These are phyloP conservation scores for Puccinia coronata DNA, from an alignment of 1,284 basidiomycete genomes.

Conservation along the genomic window DNA sequence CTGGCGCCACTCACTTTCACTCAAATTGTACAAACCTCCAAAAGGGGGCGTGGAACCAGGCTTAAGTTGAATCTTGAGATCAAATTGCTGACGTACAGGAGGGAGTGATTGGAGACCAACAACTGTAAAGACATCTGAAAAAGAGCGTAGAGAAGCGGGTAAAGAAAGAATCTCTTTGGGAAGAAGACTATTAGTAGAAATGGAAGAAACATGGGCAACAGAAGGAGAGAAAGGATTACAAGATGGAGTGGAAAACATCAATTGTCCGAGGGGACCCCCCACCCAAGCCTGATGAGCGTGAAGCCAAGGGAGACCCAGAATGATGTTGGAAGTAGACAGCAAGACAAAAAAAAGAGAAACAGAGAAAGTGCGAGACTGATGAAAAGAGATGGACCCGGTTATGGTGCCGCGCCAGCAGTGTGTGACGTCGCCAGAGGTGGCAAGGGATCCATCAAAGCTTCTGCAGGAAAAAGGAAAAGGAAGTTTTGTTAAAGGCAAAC, in stretches of 20 bases:
- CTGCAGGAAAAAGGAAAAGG: background rate
- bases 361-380: too few species aligned
- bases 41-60: constrained; percentile 7
- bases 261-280: background rate
- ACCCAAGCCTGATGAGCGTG: too few species aligned
- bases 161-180: background rate
- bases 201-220: background rate
- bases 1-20: background rate
- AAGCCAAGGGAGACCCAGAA: background rate
- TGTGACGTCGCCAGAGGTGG: background rate
- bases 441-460: too few species aligned
- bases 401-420: background rate
- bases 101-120: background rate
- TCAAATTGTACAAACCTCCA: constrained; percentile 18
- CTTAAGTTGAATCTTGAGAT: constrained; percentile 1
- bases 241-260: background rate
- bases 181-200: background rate
- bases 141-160: background rate
- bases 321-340: too few species aligned
- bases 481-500: background rate
- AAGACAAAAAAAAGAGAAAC: too few species aligned
- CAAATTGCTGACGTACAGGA: constrained; percentile 5
- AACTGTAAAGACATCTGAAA: constrained; percentile 2
- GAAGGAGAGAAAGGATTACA: background rate
- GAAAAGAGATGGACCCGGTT: too few species aligned